Percentiles rank a stretch among this genome's conserved stretches.
Evolutionary conservation across 2,329 filamentous ascomycete genomes (phyloP).

Genomic region (Aspergillus costaricaensis): DNA sequence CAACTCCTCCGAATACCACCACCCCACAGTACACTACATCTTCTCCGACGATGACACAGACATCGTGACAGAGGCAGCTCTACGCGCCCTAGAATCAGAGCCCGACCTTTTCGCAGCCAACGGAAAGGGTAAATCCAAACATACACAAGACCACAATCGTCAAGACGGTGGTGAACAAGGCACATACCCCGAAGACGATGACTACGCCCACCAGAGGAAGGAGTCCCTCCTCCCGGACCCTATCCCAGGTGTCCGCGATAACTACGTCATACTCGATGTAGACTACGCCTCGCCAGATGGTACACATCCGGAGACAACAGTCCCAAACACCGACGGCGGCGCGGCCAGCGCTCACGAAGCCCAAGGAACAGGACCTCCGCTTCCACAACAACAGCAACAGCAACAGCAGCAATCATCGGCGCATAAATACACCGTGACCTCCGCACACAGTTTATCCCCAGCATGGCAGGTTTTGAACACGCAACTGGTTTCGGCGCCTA

Average conservation of each 20-base stretch:
- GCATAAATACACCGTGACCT: slow-evolving; percentile 59
- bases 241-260: slow-evolving; percentile 52
- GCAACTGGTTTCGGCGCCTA: slow-evolving; percentile 60
- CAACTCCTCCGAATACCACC: slow-evolving; percentile 71
- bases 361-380: slow-evolving; percentile 24
- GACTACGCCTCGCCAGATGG: slow-evolving; percentile 27
- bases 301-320: slow-evolving; percentile 12
- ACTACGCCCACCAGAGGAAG: slow-evolving; percentile 20
- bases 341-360: slow-evolving; percentile 11
- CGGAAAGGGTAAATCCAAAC: slow-evolving; percentile 17
- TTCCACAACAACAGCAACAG: slow-evolving; percentile 12
- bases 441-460: slow-evolving; percentile 70
- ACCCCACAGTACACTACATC: slow-evolving; percentile 87
- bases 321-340: slow-evolving; percentile 15
- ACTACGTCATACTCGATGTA: slow-evolving; percentile 61
- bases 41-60: slow-evolving; percentile 90
- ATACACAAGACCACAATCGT: not conserved
- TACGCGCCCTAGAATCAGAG: slow-evolving; percentile 56
- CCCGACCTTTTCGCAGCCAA: slow-evolving; percentile 34
- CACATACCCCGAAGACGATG: slow-evolving; percentile 23
- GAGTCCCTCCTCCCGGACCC: slow-evolving; percentile 49
- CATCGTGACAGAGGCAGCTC: slow-evolving; percentile 66
- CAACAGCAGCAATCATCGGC: slow-evolving; percentile 9
- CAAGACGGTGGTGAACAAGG: slow-evolving; percentile 8
- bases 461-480: slow-evolving; percentile 69